Evolutionary conservation across 176 grass and related monocot species (phyloP), one percentile per base, ranked within the genome.

Genomic region (Triticum aestivum): DNA sequence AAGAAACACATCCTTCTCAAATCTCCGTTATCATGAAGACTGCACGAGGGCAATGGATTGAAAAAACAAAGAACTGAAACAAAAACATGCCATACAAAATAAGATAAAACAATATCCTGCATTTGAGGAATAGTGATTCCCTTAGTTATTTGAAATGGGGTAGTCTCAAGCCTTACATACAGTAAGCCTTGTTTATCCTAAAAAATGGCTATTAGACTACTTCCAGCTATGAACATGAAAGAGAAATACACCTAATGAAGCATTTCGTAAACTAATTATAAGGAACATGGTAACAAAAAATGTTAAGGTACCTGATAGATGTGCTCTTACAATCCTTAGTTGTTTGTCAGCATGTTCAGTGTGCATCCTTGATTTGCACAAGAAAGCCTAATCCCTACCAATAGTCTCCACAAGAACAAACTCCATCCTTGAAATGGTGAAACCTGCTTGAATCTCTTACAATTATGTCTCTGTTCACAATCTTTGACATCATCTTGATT

Each of bases 391-490:
- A 45, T 65, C 69, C 63, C 83, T 81, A 94, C 93, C 96, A 95
- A 58, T 89, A 95, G 73, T 94, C 91, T 67, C 93, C 90, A 84
- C 93, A 98, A 79, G 96, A 95, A 65, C 90, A 92, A 84, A 87
- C 49, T 67, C 90, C 90, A 81, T 88, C 90, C 63, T 91, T 94
- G 73, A 98, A 94, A 95, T 94, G 91, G 73, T 94, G 93, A 27
- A 95, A 95, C 82, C 91, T 85, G 41, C 82, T 89, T 23, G 88
- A 98, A 70, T 95, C 93, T 58, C 93, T 91, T 66, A 92, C 90
- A 21, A 93, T 82, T 39, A 98, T 90, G 12, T 95, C 89, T 79
- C 93, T 93, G 34, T 82, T 73, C 64, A 91, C 93, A 89, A 94
- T 87, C 78, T 92, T 95, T 5, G 93, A 88, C 47, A 95, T 93